Conservation (phyloP, 1,284 basidiomycete species). For the Fomitopsis schrenkii region DNA sequence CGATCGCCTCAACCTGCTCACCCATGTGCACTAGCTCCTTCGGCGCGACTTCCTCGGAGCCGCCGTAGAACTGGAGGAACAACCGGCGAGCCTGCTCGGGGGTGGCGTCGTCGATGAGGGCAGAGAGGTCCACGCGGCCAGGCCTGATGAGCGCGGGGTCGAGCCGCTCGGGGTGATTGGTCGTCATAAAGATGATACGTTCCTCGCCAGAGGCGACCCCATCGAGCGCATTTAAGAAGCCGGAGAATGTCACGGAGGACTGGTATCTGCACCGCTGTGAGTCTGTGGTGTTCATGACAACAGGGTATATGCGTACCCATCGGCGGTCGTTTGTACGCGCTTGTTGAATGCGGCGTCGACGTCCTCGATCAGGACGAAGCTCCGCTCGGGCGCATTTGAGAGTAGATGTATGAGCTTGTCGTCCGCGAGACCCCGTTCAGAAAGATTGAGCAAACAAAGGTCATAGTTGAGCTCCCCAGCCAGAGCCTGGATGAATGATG, state of each 20-base stretch:
- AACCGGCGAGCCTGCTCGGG: conserved; percentile 78
- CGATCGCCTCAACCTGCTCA: conserved; percentile 44
- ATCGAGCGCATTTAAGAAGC: conserved; percentile 95
- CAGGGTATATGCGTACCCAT: conserved; percentile 59
- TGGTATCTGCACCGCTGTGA: conserved; percentile 61
- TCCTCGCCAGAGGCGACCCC: conserved; percentile 97
- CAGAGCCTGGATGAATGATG: conserved; percentile 96
- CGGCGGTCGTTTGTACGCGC: conserved; percentile 83
- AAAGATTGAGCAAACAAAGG: conserved; percentile 95
- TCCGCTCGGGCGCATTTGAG: conserved; percentile 90
- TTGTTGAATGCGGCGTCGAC: conserved; percentile 98
- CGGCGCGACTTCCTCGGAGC: conserved; percentile 28
- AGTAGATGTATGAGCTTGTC: conserved; percentile 95
- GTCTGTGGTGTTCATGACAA: background rate
- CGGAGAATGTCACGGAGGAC: conserved; percentile 95
- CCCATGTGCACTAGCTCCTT: conserved; percentile 47
- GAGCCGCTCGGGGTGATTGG: conserved; percentile 91
- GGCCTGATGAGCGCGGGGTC: conserved; percentile 98
- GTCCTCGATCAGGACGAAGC: conserved; percentile 94
- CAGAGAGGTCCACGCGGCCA: conserved; percentile 92
- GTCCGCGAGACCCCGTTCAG: conserved; percentile 94
- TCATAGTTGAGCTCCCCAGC: conserved; percentile 93
- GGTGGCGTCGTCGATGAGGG: conserved; percentile 86
- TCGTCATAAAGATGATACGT: conserved; percentile 93
- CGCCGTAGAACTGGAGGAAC: conserved; percentile 84